phyloP scores from a whole-genome alignment of 2,329 filamentous ascomycete genomes.

The Diplodia scrobiculata region DNA sequence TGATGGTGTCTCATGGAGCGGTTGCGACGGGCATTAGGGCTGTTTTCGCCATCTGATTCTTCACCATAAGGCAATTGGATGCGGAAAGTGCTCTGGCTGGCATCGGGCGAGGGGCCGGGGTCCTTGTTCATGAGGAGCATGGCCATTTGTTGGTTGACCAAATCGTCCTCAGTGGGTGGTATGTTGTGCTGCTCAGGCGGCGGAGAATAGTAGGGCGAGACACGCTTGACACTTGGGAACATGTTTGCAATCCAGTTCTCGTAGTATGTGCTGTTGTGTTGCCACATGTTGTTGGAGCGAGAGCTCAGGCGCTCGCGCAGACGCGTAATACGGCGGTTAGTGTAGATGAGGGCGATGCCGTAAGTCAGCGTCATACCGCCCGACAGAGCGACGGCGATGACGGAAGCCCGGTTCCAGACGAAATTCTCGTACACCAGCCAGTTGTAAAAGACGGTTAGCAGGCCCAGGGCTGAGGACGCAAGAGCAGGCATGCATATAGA shows the following conservation, averaged over 20 bases:
- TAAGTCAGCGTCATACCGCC: slow-evolving; percentile 48
- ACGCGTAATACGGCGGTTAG: slow-evolving; percentile 47
- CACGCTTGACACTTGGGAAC: slow-evolving; percentile 44
- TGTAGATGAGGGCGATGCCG: slow-evolving; percentile 47
- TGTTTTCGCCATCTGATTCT: slow-evolving; percentile 21
- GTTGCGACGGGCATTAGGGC: slow-evolving; percentile 9
- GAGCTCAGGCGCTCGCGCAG: slow-evolving; percentile 33
- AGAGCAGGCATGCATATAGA: slow-evolving; percentile 52
- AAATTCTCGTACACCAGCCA: slow-evolving; percentile 49
- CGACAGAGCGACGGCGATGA: slow-evolving; percentile 49
- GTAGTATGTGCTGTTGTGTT: slow-evolving; percentile 46
- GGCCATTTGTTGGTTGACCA: slow-evolving; percentile 56
- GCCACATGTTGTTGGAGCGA: slow-evolving; percentile 38
- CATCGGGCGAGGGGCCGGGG: slow-evolving; percentile 39
- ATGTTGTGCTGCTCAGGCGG: slow-evolving; percentile 29
- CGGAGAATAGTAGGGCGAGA: slow-evolving; percentile 24
- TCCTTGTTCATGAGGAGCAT: slow-evolving; percentile 48
- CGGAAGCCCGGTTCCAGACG: slow-evolving; percentile 49
- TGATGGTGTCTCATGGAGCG: neutral
- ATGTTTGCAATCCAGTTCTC: slow-evolving; percentile 52
- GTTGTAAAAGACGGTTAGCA: slow-evolving; percentile 53
- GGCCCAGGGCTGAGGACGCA: slow-evolving; percentile 50
- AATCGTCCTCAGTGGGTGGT: slow-evolving; percentile 51
- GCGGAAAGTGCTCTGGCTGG: slow-evolving; percentile 47
- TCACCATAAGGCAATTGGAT: slow-evolving; percentile 42